These are phyloP conservation scores for Escovopsis weberi DNA, from an alignment of 2,329 filamentous ascomycete genomes.

Conservation along the genomic window DNA sequence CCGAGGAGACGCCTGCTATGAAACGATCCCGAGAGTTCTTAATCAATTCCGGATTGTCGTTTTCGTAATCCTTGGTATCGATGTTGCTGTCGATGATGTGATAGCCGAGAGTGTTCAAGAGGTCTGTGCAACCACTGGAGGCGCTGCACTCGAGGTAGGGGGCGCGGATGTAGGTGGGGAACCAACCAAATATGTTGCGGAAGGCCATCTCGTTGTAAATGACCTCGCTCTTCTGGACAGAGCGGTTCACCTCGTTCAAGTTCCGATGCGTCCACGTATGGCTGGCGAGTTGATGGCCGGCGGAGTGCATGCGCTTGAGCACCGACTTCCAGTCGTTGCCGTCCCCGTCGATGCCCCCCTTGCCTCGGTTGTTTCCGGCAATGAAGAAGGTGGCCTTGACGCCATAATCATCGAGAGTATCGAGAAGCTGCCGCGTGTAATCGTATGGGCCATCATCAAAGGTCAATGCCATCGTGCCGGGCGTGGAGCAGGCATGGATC, in stretches of 20 bases:
- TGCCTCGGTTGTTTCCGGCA: slow-evolving; percentile 26
- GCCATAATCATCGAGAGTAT: slow-evolving; percentile 17
- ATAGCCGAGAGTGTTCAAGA: slow-evolving; percentile 31
- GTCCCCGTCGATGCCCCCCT: slow-evolving; percentile 25
- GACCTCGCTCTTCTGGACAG: slow-evolving; percentile 24
- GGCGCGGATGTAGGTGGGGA: slow-evolving; percentile 29
- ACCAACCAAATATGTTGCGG: slow-evolving; percentile 25
- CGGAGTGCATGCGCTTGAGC: slow-evolving; percentile 24
- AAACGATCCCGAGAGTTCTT: slow-evolving; percentile 27
- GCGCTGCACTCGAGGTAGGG: slow-evolving; percentile 29
- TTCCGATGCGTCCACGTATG: slow-evolving; percentile 34
- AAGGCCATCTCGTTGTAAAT: slow-evolving; percentile 30
- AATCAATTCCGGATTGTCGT: slow-evolving; percentile 34
- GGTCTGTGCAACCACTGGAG: slow-evolving; percentile 23
- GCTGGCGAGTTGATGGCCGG: slow-evolving; percentile 31
- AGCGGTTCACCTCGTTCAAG: slow-evolving; percentile 21
- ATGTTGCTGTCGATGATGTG: slow-evolving; percentile 42
- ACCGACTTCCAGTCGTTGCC: slow-evolving; percentile 20
- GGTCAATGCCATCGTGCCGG: slow-evolving; percentile 27
- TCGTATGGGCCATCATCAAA: slow-evolving; percentile 32
- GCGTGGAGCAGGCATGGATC: slow-evolving; percentile 21
- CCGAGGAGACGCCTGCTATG: slow-evolving; percentile 20
- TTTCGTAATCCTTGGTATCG: slow-evolving; percentile 47
- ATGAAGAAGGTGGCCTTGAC: slow-evolving; percentile 28
- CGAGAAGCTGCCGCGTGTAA: slow-evolving; percentile 27